A percentile compares a stretch with the other conserved stretches of the same genome.
Evolutionary conservation across 805 yeast genomes (phyloP).

Genomic region (Teunomyces kruisii): DNA sequence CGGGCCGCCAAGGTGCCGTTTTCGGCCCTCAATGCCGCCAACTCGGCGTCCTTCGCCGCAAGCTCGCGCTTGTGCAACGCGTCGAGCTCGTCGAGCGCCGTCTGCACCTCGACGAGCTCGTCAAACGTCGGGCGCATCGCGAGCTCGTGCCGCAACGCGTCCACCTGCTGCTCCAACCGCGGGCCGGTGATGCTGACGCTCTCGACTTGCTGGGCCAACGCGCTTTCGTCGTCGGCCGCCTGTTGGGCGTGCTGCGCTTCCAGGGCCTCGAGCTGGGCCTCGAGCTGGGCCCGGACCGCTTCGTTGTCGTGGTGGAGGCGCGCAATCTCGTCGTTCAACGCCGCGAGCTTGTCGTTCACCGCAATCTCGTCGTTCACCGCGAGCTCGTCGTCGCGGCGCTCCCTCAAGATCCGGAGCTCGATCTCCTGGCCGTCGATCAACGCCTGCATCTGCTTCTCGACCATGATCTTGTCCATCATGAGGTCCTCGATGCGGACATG

Average conservation of each 20-base stretch:
- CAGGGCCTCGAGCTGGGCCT: not conserved
- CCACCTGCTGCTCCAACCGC: conserved; percentile 18
- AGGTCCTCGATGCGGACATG: conserved; percentile 11
- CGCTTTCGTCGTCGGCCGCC: conserved; percentile 2
- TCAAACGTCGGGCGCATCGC: conserved; percentile 41
- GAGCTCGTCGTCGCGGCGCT: not conserved
- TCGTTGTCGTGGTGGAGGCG: not conserved
- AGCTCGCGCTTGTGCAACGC: conserved; percentile 36
- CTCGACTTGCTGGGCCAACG: conserved; percentile 10
- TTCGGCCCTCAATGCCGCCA: conserved; percentile 2
- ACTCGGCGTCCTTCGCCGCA: conserved; percentile 23
- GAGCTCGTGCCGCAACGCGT: conserved; percentile 30
- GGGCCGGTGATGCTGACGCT: conserved; percentile 7
- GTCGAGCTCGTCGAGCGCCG: conserved; percentile 43
- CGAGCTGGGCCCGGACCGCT: not conserved
- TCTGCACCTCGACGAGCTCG: conserved; percentile 44
- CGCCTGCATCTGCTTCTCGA: conserved; percentile 14
- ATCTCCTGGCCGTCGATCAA: conserved; percentile 12
- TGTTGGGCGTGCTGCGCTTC: not conserved
- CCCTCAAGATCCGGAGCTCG: conserved; percentile 11
- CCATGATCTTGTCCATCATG: conserved; percentile 12
- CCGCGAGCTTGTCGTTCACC: not conserved
- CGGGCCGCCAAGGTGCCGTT: no score
- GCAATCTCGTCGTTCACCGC: not conserved
- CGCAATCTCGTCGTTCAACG: not conserved